Conservation (phyloP, 306 rosid species). For the Begonia masoniana region DNA sequence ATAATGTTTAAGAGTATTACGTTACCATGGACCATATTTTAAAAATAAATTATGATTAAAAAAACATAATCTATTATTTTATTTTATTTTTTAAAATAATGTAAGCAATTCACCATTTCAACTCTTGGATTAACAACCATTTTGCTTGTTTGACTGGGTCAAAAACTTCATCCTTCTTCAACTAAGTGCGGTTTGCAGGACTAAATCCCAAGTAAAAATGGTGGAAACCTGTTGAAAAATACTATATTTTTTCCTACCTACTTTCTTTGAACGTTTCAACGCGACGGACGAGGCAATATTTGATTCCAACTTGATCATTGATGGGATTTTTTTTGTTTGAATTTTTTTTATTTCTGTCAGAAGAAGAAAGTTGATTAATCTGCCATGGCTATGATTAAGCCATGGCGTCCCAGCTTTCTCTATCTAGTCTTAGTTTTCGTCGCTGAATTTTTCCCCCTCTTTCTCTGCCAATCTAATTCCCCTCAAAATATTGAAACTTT, state of each 20-base stretch:
- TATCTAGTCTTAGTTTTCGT: conserved; percentile 14
- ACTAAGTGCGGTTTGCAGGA: neutral
- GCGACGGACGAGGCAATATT: conserved; percentile 20
- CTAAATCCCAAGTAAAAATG: neutral
- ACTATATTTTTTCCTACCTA: conserved; percentile 20
- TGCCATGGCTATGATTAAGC: conserved; percentile 28
- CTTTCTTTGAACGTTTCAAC: conserved; percentile 51
- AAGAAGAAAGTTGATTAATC: neutral
- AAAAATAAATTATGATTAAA: too few relatives aligned
- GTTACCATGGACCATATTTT: too few relatives aligned
- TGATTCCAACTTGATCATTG: neutral
- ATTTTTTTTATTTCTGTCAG: conserved; percentile 4
- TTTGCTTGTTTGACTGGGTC: too few relatives aligned
- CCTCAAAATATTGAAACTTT: conserved; percentile 64
- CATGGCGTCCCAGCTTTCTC: conserved; percentile 11
- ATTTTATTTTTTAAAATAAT: too few relatives aligned
- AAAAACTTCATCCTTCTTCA: too few relatives aligned
- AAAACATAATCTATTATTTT: too few relatives aligned
- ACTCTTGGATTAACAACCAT: too few relatives aligned
- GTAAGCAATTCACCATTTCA: too few relatives aligned
- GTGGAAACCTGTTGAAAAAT: conserved; percentile 11
- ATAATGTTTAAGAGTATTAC: too few relatives aligned
- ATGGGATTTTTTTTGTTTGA: conserved; percentile 3
- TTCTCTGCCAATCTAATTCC: conserved; percentile 19
- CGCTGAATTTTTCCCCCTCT: conserved; percentile 10